Evolutionary conservation across 768 basidiomycete species (phyloP).

Genomic region (Auriscalpium vulgare): DNA sequence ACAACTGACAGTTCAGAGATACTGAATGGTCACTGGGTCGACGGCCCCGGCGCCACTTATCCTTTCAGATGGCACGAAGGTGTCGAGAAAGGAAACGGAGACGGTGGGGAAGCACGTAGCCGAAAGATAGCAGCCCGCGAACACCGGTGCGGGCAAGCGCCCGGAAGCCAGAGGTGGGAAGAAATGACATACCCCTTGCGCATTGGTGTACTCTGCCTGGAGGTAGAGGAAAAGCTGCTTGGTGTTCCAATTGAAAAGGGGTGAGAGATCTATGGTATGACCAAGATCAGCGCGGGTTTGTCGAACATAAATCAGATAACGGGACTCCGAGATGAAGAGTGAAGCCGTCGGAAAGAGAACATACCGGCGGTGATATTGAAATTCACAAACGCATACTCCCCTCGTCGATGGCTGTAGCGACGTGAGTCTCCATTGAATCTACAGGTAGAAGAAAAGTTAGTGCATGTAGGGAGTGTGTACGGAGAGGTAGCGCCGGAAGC

Average conservation of each 20-base stretch:
- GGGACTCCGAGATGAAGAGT: neutral
- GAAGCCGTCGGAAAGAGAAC: conserved; percentile 16
- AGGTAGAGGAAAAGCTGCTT: conserved; percentile 89
- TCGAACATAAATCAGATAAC: conserved; percentile 1
- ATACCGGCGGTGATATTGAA: conserved; percentile 78
- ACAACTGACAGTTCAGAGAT: too few species aligned
- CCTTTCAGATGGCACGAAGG: too few species aligned
- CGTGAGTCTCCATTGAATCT: conserved; percentile 20
- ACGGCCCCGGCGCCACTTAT: too few species aligned
- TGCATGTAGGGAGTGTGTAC: neutral
- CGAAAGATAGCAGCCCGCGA: too few species aligned
- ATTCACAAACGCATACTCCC: conserved; percentile 73
- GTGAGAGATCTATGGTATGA: conserved; percentile 52
- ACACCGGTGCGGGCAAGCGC: too few species aligned
- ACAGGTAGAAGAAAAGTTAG: neutral
- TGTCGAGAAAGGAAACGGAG: too few species aligned
- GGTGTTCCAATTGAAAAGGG: conserved; percentile 94
- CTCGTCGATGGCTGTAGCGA: conserved; percentile 50
- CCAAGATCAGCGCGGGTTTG: neutral
- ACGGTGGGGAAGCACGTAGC: too few species aligned
- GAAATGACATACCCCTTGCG: conserved; percentile 52
- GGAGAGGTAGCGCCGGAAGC: too few species aligned
- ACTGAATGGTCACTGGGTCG: too few species aligned
- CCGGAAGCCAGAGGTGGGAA: too few species aligned
- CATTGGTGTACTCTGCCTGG: conserved; percentile 73